Percentiles rank a stretch among this genome's conserved stretches.
These are phyloP conservation scores for Anethum foeniculum DNA, from an alignment of 140 eudicot genomes.

Conservation along the genomic window DNA sequence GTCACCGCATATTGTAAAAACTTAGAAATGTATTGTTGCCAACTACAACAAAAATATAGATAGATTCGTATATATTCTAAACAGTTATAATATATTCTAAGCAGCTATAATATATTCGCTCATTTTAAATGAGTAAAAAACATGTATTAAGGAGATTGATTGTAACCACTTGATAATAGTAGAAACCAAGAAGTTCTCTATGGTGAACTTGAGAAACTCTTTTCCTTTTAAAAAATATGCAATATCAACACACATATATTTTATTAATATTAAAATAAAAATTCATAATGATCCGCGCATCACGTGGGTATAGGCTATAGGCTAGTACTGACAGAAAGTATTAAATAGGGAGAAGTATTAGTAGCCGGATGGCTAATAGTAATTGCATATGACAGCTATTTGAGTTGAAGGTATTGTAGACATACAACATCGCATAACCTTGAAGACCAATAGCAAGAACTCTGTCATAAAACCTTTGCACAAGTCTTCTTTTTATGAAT, in stretches of 20 bases:
- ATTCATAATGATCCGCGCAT: neutral
- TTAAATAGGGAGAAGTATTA: neutral
- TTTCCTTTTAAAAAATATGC: neutral
- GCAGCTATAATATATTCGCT: no score
- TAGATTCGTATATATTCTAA: neutral
- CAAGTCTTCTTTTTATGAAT: conserved; percentile 56
- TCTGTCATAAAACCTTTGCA: conserved; percentile 64
- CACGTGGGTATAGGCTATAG: neutral
- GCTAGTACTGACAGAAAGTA: neutral
- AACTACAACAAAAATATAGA: neutral
- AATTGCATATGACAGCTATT: neutral
- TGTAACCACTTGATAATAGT: neutral
- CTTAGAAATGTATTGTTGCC: neutral
- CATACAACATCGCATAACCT: conserved; percentile 68
- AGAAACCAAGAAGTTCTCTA: neutral
- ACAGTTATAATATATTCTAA: no score
- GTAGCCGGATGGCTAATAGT: neutral
- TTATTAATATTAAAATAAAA: neutral
- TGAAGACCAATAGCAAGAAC: conserved; percentile 54
- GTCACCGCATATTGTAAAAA: neutral
- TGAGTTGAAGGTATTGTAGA: conserved; percentile 17
- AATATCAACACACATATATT: neutral
- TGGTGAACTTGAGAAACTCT: neutral
- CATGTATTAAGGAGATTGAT: no score
- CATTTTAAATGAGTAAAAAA: neutral